These are phyloP conservation scores for Escovopsis sp. DNA, from an alignment of 2,329 filamentous ascomycete species.

Conservation along the genomic window DNA sequence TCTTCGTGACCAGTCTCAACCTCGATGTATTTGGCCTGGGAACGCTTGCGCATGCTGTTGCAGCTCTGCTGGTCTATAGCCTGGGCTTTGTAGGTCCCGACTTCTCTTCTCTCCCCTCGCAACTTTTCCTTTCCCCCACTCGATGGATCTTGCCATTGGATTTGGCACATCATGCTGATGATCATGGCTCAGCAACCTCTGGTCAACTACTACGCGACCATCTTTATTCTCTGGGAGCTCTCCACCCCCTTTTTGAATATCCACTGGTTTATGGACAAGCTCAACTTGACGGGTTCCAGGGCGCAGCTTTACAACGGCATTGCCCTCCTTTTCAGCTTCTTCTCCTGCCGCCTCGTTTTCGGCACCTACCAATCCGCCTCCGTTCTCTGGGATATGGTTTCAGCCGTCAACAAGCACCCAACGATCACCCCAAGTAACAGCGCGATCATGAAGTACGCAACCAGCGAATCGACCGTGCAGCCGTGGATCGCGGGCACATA, in stretches of 20 bases:
- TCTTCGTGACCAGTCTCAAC: constrained; percentile 52
- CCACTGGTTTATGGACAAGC: constrained; percentile 86
- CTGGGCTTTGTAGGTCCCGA: constrained; percentile 58
- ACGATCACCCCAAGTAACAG: constrained; percentile 12
- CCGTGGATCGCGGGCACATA: constrained; percentile 56
- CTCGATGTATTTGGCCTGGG: constrained; percentile 60
- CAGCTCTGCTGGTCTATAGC: constrained; percentile 57
- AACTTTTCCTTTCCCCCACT: too few relatives aligned
- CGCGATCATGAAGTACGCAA: constrained; percentile 28
- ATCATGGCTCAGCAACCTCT: constrained; percentile 50
- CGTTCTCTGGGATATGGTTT: constrained; percentile 56
- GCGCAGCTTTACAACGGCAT: constrained; percentile 67
- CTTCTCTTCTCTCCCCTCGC: background rate
- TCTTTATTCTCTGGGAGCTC: constrained; percentile 78
- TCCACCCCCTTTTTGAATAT: constrained; percentile 75
- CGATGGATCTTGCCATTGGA: too few relatives aligned
- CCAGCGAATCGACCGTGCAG: constrained; percentile 38
- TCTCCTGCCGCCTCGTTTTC: constrained; percentile 61
- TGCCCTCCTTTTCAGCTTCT: constrained; percentile 56
- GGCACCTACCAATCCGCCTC: constrained; percentile 56
- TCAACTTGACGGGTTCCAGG: constrained; percentile 60
- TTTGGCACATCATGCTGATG: constrained; percentile 1
- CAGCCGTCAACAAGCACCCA: constrained; percentile 27
- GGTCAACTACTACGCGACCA: constrained; percentile 65
- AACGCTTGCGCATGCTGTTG: constrained; percentile 61